phyloP scores from a whole-genome alignment of 768 basidiomycete genomes.

The Tephrocybe sp. region DNA sequence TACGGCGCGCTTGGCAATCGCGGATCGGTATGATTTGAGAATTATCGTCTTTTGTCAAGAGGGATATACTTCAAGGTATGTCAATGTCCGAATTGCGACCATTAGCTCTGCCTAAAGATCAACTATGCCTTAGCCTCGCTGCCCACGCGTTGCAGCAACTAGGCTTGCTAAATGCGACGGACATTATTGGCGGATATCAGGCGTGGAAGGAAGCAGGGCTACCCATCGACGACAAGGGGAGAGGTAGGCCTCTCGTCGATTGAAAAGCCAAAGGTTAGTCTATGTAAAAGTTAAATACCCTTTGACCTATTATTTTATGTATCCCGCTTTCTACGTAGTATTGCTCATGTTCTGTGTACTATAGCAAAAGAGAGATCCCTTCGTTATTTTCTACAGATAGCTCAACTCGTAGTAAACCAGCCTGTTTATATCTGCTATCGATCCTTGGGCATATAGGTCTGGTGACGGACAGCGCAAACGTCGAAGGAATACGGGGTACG shows the following conservation, averaged over 20 bases:
- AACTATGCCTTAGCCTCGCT: slow-evolving; percentile 48
- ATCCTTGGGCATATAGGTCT: no score
- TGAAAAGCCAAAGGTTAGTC: no score
- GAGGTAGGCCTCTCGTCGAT: slow-evolving; percentile 2
- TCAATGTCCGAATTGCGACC: neutral
- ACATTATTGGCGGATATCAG: slow-evolving; percentile 72
- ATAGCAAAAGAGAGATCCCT: no score
- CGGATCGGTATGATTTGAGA: slow-evolving; percentile 72
- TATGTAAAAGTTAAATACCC: no score
- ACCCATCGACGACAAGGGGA: slow-evolving; percentile 42
- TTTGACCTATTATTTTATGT: no score
- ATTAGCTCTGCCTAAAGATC: neutral
- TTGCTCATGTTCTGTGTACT: no score
- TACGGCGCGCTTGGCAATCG: slow-evolving; percentile 59
- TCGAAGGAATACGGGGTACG: no score
- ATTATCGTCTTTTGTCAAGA: slow-evolving; percentile 78
- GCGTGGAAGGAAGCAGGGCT: slow-evolving; percentile 72
- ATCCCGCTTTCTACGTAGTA: no score
- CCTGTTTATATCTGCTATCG: no score
- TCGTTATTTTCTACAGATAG: no score
- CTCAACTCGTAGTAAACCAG: no score
- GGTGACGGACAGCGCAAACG: no score
- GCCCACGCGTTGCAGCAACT: slow-evolving; percentile 68
- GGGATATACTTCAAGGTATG: slow-evolving; percentile 64
- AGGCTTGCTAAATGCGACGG: slow-evolving; percentile 73